phyloP scores from a whole-genome alignment of 1,139 yeast genomes.

The Magnusiomyces fungicola region DNA sequence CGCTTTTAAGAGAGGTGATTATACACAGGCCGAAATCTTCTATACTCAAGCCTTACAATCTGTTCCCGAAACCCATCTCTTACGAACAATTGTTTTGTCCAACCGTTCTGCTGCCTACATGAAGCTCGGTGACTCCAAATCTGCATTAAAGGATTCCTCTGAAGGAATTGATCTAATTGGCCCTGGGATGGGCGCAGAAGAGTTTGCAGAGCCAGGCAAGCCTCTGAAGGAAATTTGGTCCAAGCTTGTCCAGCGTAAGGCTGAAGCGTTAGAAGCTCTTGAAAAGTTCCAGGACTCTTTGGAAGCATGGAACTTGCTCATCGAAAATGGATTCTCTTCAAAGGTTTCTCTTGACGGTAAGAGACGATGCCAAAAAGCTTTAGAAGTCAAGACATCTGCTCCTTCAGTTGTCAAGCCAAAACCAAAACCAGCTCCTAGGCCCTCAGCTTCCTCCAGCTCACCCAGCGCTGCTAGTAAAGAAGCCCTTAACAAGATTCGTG shows the following conservation, averaged over 20 bases:
- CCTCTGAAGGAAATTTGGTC: constrained; percentile 63
- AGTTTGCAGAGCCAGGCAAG: constrained; percentile 45
- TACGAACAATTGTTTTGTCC: constrained; percentile 61
- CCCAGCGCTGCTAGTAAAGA: constrained; percentile 33
- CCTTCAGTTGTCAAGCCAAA: constrained; percentile 16
- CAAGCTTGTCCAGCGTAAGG: constrained; percentile 61
- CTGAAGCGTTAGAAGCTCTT: constrained; percentile 74
- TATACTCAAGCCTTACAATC: constrained; percentile 56
- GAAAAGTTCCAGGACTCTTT: constrained; percentile 66
- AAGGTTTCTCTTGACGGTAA: constrained; percentile 71
- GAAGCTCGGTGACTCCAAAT: constrained; percentile 68
- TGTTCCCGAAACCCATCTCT: constrained; percentile 59
- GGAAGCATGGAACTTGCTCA: constrained; percentile 49
- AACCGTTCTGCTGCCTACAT: constrained; percentile 67
- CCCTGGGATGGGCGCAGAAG: constrained; percentile 32
- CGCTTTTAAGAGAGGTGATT: constrained; percentile 77
- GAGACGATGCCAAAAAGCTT: constrained; percentile 62
- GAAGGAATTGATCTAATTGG: constrained; percentile 56
- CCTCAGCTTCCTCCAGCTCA: constrained; percentile 17
- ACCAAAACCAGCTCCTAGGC: constrained; percentile 25
- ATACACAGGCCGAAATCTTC: constrained; percentile 51
- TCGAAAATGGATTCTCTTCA: constrained; percentile 60
- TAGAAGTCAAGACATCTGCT: constrained; percentile 34
- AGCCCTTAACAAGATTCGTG: constrained; percentile 42
- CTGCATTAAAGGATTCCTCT: constrained; percentile 48